Conservation (phyloP, 331 rosid genomes). For the Rhamnella rubrinervis region DNA sequence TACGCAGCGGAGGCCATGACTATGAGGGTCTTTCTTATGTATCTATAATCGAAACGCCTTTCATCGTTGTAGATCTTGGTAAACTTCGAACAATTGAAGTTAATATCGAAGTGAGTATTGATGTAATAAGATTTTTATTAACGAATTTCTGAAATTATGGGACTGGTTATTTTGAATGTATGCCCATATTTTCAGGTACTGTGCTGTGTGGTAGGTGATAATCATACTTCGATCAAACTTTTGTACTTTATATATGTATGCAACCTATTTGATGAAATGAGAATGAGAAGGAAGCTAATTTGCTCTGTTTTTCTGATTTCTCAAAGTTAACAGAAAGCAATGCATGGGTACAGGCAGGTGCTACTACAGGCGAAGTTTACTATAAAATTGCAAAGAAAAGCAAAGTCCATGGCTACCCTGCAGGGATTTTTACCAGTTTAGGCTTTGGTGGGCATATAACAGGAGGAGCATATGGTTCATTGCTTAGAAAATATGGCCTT, state of each 20-base stretch:
- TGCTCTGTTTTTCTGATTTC: no score
- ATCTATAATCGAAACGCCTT: slow-evolving; percentile 53
- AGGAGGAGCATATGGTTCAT: slow-evolving; percentile 68
- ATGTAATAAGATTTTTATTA: no score
- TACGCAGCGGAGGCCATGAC: slow-evolving; percentile 77
- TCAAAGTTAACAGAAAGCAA: background rate
- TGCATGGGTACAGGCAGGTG: slow-evolving; percentile 76
- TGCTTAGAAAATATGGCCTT: slow-evolving; percentile 73
- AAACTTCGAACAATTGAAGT: slow-evolving; percentile 48
- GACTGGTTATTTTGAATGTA: no score
- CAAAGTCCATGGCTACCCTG: slow-evolving; percentile 55
- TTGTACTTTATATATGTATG: no score
- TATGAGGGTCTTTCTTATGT: slow-evolving; percentile 68
- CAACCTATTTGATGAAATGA: no score
- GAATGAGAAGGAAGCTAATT: no score
- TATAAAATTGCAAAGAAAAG: slow-evolving; percentile 60
- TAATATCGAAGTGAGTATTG: slow-evolving; percentile 9
- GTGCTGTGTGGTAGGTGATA: no score
- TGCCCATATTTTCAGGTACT: no score
- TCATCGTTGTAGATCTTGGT: slow-evolving; percentile 47
- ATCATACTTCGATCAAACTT: no score
- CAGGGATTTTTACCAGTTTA: slow-evolving; percentile 59
- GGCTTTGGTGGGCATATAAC: slow-evolving; percentile 74
- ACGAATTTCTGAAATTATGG: no score
- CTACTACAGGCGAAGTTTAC: slow-evolving; percentile 62